Evolutionary conservation across 2,329 filamentous ascomycete genomes (phyloP).

Genomic region (Verticillium dahliae): DNA sequence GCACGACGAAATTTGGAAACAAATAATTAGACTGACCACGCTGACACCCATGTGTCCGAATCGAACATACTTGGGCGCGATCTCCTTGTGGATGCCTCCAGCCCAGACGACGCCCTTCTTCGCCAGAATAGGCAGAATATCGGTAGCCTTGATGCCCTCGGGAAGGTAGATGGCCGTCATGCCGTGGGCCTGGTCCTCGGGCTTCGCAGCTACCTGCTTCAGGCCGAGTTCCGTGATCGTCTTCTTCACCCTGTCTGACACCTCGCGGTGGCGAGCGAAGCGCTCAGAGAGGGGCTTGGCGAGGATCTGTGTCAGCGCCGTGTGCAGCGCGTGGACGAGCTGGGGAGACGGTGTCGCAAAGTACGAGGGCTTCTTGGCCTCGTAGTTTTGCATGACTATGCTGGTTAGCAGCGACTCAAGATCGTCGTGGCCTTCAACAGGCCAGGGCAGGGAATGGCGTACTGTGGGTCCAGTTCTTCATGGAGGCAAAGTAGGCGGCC

Average conservation of each 20-base stretch:
- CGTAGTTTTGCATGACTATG: conserved; percentile 95
- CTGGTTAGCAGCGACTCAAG: background rate
- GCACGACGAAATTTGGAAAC: background rate
- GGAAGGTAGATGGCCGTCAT: conserved; percentile 98
- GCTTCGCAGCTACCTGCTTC: conserved; percentile 77
- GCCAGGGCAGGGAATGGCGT: background rate
- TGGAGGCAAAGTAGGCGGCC: conserved; percentile 86
- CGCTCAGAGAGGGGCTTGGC: conserved; percentile 72
- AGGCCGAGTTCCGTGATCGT: conserved; percentile 74
- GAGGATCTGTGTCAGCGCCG: conserved; percentile 78
- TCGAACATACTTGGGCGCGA: conserved; percentile 85
- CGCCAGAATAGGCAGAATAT: conserved; percentile 76
- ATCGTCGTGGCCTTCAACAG: conserved; percentile 5
- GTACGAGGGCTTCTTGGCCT: conserved; percentile 94
- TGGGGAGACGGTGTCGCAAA: conserved; percentile 96
- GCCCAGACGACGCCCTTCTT: conserved; percentile 91
- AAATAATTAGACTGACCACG: conserved; percentile 47
- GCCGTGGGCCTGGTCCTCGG: conserved; percentile 87
- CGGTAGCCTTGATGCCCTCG: conserved; percentile 70
- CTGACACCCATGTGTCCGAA: conserved; percentile 98
- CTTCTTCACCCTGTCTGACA: conserved; percentile 82
- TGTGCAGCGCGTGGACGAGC: conserved; percentile 87
- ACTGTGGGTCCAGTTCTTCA: conserved; percentile 97
- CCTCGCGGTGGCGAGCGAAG: conserved; percentile 73
- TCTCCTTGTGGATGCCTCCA: conserved; percentile 92